Percentiles rank a stretch among this genome's conserved stretches.
Conservation (phyloP, 352 stramenopile genomes). For the Pythium rishiriense region DNA sequence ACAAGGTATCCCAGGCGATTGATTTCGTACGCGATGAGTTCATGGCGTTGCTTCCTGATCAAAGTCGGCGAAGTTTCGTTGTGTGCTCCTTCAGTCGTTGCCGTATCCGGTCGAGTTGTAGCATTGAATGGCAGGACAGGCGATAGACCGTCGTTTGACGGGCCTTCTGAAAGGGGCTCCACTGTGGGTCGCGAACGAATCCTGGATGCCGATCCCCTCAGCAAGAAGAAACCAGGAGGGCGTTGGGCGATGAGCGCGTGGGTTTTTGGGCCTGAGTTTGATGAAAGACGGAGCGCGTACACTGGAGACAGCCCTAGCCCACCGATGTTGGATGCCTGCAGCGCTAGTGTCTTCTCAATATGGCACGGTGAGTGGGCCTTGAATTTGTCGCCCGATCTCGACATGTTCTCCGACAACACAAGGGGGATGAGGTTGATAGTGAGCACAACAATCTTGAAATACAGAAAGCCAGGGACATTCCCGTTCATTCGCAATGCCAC, state of each 20-base stretch:
- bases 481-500: conserved; percentile 36
- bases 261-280: not conserved
- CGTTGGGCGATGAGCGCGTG: not conserved
- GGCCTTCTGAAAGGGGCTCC: not conserved
- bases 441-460: conserved; percentile 34
- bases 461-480: conserved; percentile 25
- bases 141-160: not conserved
- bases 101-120: not conserved
- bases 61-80: too few relatives aligned
- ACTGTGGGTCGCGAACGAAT: not conserved
- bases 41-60: not conserved
- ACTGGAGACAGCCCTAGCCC: conserved; percentile 24
- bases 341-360: conserved; percentile 30
- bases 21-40: conserved; percentile 23
- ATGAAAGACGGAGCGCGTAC: not conserved
- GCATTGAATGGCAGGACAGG: not conserved
- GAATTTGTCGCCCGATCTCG: conserved; percentile 5
- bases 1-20: conserved; percentile 23
- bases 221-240: not conserved
- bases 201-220: too few relatives aligned
- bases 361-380: not conserved
- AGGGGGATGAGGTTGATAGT: conserved; percentile 33
- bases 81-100: too few relatives aligned
- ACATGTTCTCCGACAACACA: conserved; percentile 22
- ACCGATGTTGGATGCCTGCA: conserved; percentile 31